A percentile compares a stretch with the other conserved stretches of the same genome.
phyloP scores from a whole-genome alignment of 306 rosid genomes.

The Cucumis melo region DNA sequence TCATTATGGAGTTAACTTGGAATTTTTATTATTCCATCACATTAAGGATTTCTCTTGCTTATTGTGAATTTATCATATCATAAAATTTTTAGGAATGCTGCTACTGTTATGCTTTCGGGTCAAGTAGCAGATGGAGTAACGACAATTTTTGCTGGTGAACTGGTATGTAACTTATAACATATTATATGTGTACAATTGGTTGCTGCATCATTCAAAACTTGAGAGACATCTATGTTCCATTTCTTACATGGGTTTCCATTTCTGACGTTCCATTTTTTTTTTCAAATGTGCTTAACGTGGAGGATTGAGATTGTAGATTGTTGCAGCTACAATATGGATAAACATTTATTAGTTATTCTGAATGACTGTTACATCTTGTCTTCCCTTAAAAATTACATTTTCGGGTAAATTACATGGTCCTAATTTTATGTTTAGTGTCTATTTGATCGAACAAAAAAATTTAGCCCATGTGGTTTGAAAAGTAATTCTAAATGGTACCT shows the following conservation, averaged over 20 bases:
- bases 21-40: not conserved
- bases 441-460: too few relatives aligned
- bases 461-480: too few relatives aligned
- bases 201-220: not conserved
- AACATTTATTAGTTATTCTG: not conserved
- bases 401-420: too few relatives aligned
- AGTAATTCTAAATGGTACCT: too few relatives aligned
- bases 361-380: not conserved
- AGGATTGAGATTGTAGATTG: not conserved
- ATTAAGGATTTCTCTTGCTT: not conserved
- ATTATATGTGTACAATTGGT: not conserved
- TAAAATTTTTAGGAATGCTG: conserved; percentile 47
- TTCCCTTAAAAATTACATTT: not conserved
- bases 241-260: not conserved
- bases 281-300: not conserved
- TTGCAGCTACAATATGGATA: not conserved
- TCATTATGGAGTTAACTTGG: not conserved
- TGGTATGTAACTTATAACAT: conserved; percentile 31
- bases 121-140: conserved; percentile 89
- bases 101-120: conserved; percentile 91
- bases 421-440: too few relatives aligned
- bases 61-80: not conserved
- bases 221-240: not conserved
- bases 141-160: conserved; percentile 77
- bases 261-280: not conserved